phyloP scores from a whole-genome alignment of 2,329 filamentous ascomycete species.

The Chaetomium globosum region DNA sequence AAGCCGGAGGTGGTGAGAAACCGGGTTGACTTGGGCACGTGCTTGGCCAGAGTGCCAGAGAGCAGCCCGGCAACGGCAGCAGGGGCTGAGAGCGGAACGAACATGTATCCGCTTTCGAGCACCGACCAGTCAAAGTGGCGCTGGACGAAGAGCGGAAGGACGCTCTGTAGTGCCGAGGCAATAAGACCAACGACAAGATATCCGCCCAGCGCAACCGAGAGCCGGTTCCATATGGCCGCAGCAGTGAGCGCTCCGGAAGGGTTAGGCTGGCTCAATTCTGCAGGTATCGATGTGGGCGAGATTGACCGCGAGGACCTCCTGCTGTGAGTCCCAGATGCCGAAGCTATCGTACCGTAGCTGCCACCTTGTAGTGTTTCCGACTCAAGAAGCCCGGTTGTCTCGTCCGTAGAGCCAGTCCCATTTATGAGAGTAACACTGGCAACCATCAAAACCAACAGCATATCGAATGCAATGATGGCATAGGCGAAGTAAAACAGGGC shows the following conservation, averaged over 20 bases:
- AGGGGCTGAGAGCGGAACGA: slow-evolving; percentile 34
- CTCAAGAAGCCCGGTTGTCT: not conserved
- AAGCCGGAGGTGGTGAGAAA: slow-evolving; percentile 32
- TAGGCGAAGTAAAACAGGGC: slow-evolving; percentile 34
- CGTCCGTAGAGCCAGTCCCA: not conserved
- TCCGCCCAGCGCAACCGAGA: slow-evolving; percentile 30
- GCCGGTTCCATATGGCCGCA: slow-evolving; percentile 22
- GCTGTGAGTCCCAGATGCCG: not conserved
- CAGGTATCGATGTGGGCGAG: slow-evolving; percentile 23
- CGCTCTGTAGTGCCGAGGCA: slow-evolving; percentile 32
- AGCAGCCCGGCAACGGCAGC: slow-evolving; percentile 30
- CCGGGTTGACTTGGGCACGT: slow-evolving; percentile 29
- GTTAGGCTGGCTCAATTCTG: slow-evolving; percentile 15
- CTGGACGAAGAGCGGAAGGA: slow-evolving; percentile 33
- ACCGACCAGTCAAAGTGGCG: slow-evolving; percentile 30
- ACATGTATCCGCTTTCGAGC: slow-evolving; percentile 26
- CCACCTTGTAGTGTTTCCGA: slow-evolving; percentile 8
- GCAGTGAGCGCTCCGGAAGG: not conserved
- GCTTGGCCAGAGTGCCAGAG: slow-evolving; percentile 22
- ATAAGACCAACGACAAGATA: slow-evolving; percentile 33
- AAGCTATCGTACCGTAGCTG: slow-evolving; percentile 34
- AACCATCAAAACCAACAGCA: slow-evolving; percentile 25
- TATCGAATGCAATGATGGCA: slow-evolving; percentile 25
- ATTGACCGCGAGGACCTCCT: slow-evolving; percentile 26
- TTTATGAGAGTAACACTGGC: not conserved